Evolutionary conservation across 192 early-diverging fungal genomes (phyloP), one percentile per base, ranked within the genome.

Genomic region (Coemansia sp.): DNA sequence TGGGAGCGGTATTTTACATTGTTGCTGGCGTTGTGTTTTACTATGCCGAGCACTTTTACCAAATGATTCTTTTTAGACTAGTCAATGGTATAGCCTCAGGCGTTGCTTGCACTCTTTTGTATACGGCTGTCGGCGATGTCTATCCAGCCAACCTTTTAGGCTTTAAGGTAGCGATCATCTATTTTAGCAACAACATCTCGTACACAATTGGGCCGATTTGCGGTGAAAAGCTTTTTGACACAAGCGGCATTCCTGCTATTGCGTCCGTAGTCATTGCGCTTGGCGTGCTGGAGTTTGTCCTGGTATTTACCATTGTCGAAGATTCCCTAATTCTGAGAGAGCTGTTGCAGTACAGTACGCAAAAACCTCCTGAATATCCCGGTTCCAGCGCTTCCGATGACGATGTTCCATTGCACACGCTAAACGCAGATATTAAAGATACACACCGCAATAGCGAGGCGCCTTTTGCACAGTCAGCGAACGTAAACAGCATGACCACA

Each of bases 131-230:
- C 23, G 74, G 74, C 9, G 74, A 76, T 33, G 74, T 76, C 23
- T 76, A 63, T 59, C 64, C 74, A 4, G 67, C 68, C 4, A 59
- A 67, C 40, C 65, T 70, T 25, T 57, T 76, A 25, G 74, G 68
- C n/a, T 76, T 76, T 48, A 76, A 70, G 49, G 64, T 70, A 40
- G 63, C 74, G 12, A 67, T 76, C 13, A 35, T 67, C 10, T 70
- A 60, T 26, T 56, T 76, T 37, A 58, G 62, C 60, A 76, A 76
- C 57, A 67, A 76, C 64, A 67, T 71, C 62, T 64, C 63, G 1
- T 70, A 76, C 25, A 70, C 74, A 3, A 76, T 66, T 25, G 74
- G 74, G 1, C 74, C 74, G 16, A 64, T 76, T 4, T 65, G 63
- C 20, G 74, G 74, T 2, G 53, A 76, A 51, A 65, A 46, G 34